Evolutionary conservation across 192 early-diverging fungal genomes (phyloP).

Genomic region (Podila horticola): DNA sequence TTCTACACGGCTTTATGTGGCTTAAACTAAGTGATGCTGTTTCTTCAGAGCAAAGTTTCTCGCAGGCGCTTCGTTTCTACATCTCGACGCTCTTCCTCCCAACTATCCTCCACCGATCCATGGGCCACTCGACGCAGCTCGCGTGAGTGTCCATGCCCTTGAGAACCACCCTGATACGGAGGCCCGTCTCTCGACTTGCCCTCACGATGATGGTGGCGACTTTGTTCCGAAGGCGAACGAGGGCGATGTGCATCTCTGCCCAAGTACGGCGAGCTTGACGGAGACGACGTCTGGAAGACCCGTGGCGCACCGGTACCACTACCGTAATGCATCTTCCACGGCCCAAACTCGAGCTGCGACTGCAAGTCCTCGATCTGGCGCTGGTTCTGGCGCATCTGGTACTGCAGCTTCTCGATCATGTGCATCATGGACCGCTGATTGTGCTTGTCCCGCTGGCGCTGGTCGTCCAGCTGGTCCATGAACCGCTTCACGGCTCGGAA

Average conservation of each 20-base stretch:
- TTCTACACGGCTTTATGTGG: neutral
- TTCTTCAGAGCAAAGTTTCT: neutral
- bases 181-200: no score
- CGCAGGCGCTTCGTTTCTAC: neutral
- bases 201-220: no score
- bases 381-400: conserved; percentile 25
- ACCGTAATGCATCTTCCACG: neutral
- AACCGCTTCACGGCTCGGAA: conserved; percentile 19
- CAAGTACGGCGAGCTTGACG: no score
- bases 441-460: conserved; percentile 33
- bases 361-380: conserved; percentile 17
- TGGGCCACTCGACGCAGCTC: neutral
- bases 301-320: neutral
- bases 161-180: neutral
- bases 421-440: conserved; percentile 16
- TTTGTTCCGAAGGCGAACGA: no score
- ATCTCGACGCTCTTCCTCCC: neutral
- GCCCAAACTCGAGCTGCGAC: conserved; percentile 1
- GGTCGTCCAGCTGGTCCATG: conserved; percentile 18
- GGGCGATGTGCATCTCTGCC: no score
- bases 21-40: neutral
- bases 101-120: neutral
- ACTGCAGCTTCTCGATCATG: conserved; percentile 25
- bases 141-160: neutral
- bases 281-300: neutral